These are phyloP conservation scores for Backusella macrospora DNA, from an alignment of 192 early-diverging fungal species.

Conservation along the genomic window DNA sequence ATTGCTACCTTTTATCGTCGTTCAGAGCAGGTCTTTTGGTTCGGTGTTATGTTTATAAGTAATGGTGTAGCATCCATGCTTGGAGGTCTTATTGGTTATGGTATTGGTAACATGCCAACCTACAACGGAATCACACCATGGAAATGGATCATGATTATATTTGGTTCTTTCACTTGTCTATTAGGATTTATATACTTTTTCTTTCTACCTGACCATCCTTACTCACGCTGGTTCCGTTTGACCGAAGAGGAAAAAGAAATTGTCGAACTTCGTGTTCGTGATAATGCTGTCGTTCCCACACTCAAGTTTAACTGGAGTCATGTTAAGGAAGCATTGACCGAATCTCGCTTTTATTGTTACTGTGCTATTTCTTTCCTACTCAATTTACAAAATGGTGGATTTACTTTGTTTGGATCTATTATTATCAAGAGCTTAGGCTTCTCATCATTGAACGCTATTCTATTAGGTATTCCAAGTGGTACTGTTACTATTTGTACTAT, in stretches of 20 bases:
- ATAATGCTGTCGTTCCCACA: conserved; percentile 27
- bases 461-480: conserved; percentile 19
- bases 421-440: conserved; percentile 28
- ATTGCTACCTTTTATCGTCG: conserved; percentile 27
- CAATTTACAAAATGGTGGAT: conserved; percentile 26
- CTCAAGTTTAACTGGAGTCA: conserved; percentile 19
- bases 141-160: conserved; percentile 36
- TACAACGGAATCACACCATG: conserved; percentile 10
- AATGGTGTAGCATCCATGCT: conserved; percentile 28
- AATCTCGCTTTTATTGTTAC: conserved; percentile 25
- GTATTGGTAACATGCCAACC: conserved; percentile 15
- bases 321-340: conserved; percentile 21
- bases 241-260: conserved; percentile 13
- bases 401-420: conserved; percentile 17
- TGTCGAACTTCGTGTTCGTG: conserved; percentile 22
- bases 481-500: conserved; percentile 4
- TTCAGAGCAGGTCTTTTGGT: conserved; percentile 11
- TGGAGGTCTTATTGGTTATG: conserved; percentile 31
- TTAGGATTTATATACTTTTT: conserved; percentile 26
- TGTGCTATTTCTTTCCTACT: conserved; percentile 8
- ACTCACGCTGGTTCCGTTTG: conserved; percentile 6
- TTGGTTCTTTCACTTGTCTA: conserved; percentile 18
- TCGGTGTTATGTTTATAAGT: conserved; percentile 22
- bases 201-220: conserved; percentile 24
- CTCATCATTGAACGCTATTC: conserved; percentile 15